phyloP scores from a whole-genome alignment of 2,329 filamentous ascomycete genomes.

The Triangularia verruculosa region DNA sequence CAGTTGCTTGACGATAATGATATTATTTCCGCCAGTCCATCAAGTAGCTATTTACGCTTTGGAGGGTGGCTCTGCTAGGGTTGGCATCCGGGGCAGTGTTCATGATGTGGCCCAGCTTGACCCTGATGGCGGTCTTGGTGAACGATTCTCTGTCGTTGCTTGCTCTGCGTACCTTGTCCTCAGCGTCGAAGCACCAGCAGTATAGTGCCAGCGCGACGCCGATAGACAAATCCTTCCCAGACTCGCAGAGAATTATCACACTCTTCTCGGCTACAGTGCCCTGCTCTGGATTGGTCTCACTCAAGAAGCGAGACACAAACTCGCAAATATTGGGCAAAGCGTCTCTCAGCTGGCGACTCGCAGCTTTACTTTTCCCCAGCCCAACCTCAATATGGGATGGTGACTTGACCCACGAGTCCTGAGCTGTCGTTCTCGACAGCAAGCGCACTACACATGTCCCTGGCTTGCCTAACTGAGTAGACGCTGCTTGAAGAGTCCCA shows the following conservation, averaged over 20 bases:
- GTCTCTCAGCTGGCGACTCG: constrained; percentile 76
- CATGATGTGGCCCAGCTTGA: constrained; percentile 78
- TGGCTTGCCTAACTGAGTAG: background rate
- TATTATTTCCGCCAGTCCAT: constrained; percentile 55
- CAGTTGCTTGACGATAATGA: background rate
- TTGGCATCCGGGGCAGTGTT: constrained; percentile 75
- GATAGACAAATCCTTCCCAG: constrained; percentile 76
- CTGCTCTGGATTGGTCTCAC: background rate
- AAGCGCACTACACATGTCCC: constrained; percentile 43
- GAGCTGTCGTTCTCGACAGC: constrained; percentile 41
- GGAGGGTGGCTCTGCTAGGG: constrained; percentile 78
- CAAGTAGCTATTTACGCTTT: constrained; percentile 87
- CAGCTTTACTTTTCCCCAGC: constrained; percentile 70
- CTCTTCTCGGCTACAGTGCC: constrained; percentile 13
- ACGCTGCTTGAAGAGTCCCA: constrained; percentile 33
- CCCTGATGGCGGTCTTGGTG: constrained; percentile 74
- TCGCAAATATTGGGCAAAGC: constrained; percentile 62
- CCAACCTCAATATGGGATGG: constrained; percentile 52
- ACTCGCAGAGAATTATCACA: constrained; percentile 67
- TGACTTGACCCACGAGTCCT: constrained; percentile 41
- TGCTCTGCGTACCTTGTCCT: constrained; percentile 46
- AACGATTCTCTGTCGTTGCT: constrained; percentile 37
- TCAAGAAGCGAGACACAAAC: constrained; percentile 49
- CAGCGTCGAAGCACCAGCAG: constrained; percentile 68
- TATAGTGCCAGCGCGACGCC: constrained; percentile 73